phyloP scores from a whole-genome alignment of 108 stramenopile genomes.

The Stephanodiscus triporus region DNA sequence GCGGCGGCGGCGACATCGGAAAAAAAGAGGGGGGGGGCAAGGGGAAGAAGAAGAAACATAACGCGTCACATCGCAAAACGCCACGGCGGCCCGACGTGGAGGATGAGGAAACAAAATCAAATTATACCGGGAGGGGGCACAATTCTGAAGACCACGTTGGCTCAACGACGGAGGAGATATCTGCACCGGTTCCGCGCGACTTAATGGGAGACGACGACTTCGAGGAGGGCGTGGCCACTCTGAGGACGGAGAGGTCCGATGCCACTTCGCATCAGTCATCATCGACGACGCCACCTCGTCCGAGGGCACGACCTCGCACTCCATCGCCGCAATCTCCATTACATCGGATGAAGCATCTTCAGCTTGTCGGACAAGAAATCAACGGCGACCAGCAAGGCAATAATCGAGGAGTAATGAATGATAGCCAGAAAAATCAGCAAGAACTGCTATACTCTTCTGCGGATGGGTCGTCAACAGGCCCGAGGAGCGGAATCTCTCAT shows the following conservation, averaged over 20 bases:
- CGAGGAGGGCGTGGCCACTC: neutral
- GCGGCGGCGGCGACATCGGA: no score
- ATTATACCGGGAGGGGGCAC: no score
- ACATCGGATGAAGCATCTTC: no score
- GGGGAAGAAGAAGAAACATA: neutral
- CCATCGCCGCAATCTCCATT: conserved; percentile 4
- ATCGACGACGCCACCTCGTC: neutral
- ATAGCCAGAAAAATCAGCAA: no score
- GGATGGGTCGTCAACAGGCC: no score
- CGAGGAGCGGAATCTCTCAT: no score
- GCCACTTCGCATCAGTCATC: no score
- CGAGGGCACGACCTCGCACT: conserved; percentile 4
- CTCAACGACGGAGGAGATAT: neutral
- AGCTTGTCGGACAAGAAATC: neutral
- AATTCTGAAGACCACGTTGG: neutral
- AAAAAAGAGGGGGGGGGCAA: neutral
- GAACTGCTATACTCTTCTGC: no score
- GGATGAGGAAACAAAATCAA: no score
- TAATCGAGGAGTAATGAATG: no score
- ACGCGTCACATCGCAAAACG: neutral
- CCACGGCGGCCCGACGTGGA: no score
- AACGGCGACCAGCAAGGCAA: neutral
- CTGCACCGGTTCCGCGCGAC: neutral
- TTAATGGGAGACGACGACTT: neutral
- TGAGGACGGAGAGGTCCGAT: neutral